Conservation (phyloP, 192 early-diverging fungal species). For the Irineochytrium annulatum region DNA sequence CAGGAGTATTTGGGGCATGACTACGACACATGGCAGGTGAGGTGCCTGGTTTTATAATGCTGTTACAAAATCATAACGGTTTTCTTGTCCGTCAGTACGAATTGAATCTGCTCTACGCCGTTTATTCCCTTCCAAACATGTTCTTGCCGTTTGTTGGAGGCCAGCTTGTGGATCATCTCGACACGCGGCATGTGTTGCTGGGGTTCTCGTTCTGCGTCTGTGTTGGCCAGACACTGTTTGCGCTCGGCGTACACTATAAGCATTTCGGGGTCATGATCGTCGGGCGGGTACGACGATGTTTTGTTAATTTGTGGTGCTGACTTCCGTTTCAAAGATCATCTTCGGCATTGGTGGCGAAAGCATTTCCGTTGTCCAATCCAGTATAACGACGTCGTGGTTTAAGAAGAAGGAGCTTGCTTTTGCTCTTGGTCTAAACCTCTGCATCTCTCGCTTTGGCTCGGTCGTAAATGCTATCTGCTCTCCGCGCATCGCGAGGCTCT, state of each 20-base stretch:
- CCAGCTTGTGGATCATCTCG: slow-evolving; percentile 51
- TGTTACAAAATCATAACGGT: neutral
- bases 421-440: slow-evolving; percentile 51
- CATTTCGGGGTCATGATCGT: slow-evolving; percentile 44
- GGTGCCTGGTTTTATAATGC: slow-evolving; percentile 6
- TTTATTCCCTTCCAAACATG: slow-evolving; percentile 66
- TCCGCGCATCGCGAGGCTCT: slow-evolving; percentile 37
- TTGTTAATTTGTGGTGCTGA: too few relatives aligned
- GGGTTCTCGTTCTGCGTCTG: slow-evolving; percentile 46
- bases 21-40: slow-evolving; percentile 34
- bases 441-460: slow-evolving; percentile 49
- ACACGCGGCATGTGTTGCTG: slow-evolving; percentile 44
- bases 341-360: slow-evolving; percentile 53
- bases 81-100: slow-evolving; percentile 38
- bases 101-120: slow-evolving; percentile 54
- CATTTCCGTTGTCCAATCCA: slow-evolving; percentile 47
- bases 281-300: slow-evolving; percentile 37
- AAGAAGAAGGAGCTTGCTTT: slow-evolving; percentile 45
- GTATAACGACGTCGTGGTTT: slow-evolving; percentile 47
- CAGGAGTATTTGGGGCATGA: slow-evolving; percentile 36
- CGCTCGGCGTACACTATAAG: slow-evolving; percentile 45
- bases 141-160: slow-evolving; percentile 63
- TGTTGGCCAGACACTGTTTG: slow-evolving; percentile 57
- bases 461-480: slow-evolving; percentile 50
- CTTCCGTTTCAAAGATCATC: too few relatives aligned